Evolutionary conservation across 768 basidiomycete genomes (phyloP).

Genomic region (Russula olivacea): DNA sequence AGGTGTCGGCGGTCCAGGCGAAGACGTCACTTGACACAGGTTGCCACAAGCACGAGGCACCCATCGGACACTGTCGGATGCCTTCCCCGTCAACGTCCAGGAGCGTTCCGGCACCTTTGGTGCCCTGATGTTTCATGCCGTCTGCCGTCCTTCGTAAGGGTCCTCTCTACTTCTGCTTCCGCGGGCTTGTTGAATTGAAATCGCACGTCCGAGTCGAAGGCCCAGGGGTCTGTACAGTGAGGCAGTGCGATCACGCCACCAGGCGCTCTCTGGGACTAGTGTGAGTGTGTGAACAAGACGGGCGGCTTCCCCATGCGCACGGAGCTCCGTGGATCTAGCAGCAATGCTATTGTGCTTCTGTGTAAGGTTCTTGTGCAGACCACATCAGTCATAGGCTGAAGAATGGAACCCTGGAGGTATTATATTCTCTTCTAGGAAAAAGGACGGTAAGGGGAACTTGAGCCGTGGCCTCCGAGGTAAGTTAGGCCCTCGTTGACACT

Average conservation of each 20-base stretch:
- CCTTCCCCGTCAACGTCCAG: neutral
- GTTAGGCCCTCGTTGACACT: too few species aligned
- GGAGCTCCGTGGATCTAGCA: slow-evolving; percentile 15
- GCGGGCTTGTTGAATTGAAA: neutral
- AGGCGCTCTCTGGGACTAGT: neutral
- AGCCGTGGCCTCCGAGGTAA: slow-evolving; percentile 4
- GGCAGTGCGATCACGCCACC: slow-evolving; percentile 10
- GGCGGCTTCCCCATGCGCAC: neutral
- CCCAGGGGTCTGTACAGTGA: neutral
- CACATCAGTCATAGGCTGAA: slow-evolving; percentile 4
- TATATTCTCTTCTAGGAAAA: neutral
- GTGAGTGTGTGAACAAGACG: neutral
- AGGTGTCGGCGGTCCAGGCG: slow-evolving; percentile 10
- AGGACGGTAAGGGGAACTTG: neutral
- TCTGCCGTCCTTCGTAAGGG: neutral
- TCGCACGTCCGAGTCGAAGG: slow-evolving; percentile 7
- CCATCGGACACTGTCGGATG: slow-evolving; percentile 4
- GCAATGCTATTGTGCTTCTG: slow-evolving; percentile 12
- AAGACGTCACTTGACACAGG: slow-evolving; percentile 13
- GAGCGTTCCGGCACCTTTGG: neutral
- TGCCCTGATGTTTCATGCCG: neutral
- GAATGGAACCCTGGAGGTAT: slow-evolving; percentile 8
- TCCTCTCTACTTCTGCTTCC: neutral
- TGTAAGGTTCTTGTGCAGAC: slow-evolving; percentile 2
- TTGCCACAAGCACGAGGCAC: slow-evolving; percentile 12